These are phyloP conservation scores for Myochromella boudieri DNA, from an alignment of 768 basidiomycete species.

Conservation along the genomic window DNA sequence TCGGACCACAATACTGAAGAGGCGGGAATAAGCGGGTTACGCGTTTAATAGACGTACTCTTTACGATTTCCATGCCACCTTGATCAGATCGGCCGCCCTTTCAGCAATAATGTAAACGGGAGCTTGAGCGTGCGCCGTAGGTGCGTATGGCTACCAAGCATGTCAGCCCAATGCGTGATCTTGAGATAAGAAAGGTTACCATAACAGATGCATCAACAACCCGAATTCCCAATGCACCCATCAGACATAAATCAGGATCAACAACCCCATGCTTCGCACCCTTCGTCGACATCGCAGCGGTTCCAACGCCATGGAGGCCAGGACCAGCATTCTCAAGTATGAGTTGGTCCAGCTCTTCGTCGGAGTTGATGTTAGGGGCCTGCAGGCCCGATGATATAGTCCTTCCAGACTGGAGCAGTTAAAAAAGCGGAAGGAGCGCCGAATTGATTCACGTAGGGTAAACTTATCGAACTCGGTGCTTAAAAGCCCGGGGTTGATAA, in stretches of 20 bases:
- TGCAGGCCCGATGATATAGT: slow-evolving; percentile 17
- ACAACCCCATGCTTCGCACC: slow-evolving; percentile 28
- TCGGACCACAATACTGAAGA: too few species aligned
- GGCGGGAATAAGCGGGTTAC: too few species aligned
- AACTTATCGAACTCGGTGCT: slow-evolving; percentile 20
- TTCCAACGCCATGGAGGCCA: slow-evolving; percentile 26
- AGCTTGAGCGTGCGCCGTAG: slow-evolving; percentile 19
- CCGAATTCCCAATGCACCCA: slow-evolving; percentile 29
- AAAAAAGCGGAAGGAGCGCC: slow-evolving; percentile 20
- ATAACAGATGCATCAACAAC: slow-evolving; percentile 35
- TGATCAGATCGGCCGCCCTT: slow-evolving; percentile 24
- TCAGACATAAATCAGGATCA: slow-evolving; percentile 30
- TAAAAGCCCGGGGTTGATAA: slow-evolving; percentile 37
- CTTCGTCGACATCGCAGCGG: slow-evolving; percentile 27
- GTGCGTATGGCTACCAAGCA: slow-evolving; percentile 18
- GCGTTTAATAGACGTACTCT: too few species aligned
- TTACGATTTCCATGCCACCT: slow-evolving; percentile 12
- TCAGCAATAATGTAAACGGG: slow-evolving; percentile 22
- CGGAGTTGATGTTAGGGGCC: slow-evolving; percentile 15
- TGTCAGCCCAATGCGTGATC: background rate
- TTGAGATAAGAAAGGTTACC: slow-evolving; percentile 4
- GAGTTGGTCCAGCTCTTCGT: slow-evolving; percentile 20
- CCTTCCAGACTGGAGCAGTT: slow-evolving; percentile 17
- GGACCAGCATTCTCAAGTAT: slow-evolving; percentile 12
- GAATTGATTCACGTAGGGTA: slow-evolving; percentile 21